These are phyloP conservation scores for Suillus hirtellus DNA, from an alignment of 768 basidiomycete genomes.

Conservation along the genomic window DNA sequence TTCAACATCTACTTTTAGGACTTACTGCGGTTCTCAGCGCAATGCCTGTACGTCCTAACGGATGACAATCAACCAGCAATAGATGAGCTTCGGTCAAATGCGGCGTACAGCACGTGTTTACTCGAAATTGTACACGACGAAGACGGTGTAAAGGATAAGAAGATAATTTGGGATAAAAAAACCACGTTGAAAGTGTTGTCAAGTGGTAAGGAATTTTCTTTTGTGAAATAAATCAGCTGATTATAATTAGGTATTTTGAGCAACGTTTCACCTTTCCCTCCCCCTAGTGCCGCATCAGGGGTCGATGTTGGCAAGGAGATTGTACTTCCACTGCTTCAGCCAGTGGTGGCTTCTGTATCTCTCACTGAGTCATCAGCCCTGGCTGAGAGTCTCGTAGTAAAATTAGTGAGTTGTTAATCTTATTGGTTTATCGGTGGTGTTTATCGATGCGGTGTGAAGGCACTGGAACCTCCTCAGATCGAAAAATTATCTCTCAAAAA, in stretches of 20 bases:
- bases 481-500: slow-evolving; percentile 63
- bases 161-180: slow-evolving; percentile 46
- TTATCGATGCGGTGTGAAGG: slow-evolving; percentile 33
- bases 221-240: slow-evolving; percentile 1
- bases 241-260: slow-evolving; percentile 61
- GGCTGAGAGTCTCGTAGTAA: slow-evolving; percentile 52
- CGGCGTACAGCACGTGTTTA: slow-evolving; percentile 63
- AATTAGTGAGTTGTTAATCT: slow-evolving; percentile 42
- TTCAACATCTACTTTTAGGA: background rate
- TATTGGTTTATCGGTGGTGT: background rate
- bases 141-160: slow-evolving; percentile 37
- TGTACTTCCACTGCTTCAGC: slow-evolving; percentile 68
- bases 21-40: slow-evolving; percentile 49
- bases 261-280: slow-evolving; percentile 75
- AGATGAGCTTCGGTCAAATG: slow-evolving; percentile 60
- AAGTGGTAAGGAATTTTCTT: slow-evolving; percentile 52
- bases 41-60: slow-evolving; percentile 89
- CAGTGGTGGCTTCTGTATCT: slow-evolving; percentile 61
- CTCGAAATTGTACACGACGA: slow-evolving; percentile 55
- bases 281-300: slow-evolving; percentile 59
- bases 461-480: slow-evolving; percentile 45
- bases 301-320: slow-evolving; percentile 73
- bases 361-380: slow-evolving; percentile 48
- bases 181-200: slow-evolving; percentile 64
- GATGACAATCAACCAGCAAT: slow-evolving; percentile 85